Percentiles rank a stretch among this genome's conserved stretches.
Conservation (phyloP, 2,329 filamentous ascomycete species). For the Alternaria sp. region DNA sequence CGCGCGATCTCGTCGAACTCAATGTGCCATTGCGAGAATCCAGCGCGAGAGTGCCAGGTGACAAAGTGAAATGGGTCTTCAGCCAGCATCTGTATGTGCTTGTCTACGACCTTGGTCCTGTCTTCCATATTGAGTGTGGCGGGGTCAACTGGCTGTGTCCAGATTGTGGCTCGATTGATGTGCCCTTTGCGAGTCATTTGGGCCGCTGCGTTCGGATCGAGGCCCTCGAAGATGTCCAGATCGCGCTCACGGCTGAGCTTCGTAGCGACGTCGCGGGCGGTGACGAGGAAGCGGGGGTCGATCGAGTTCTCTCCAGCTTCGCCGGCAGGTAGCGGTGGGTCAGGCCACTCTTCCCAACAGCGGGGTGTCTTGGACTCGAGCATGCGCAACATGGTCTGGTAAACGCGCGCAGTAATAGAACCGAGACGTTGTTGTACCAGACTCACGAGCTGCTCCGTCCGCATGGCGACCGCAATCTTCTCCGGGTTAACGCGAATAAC, state of each 20-base stretch:
- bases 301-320: constrained; percentile 40
- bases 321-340: constrained; percentile 26
- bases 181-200: constrained; percentile 31
- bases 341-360: constrained; percentile 65
- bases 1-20: constrained; percentile 78
- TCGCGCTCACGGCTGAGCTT: constrained; percentile 46
- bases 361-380: constrained; percentile 72
- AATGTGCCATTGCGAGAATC: constrained; percentile 79
- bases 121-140: constrained; percentile 30
- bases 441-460: constrained; percentile 77
- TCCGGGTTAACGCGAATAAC: constrained; percentile 83
- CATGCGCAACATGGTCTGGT: constrained; percentile 72
- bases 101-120: constrained; percentile 59
- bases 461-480: constrained; percentile 81
- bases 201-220: constrained; percentile 40
- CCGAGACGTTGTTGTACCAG: constrained; percentile 75
- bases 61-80: constrained; percentile 72
- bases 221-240: constrained; percentile 49
- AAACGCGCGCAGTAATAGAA: constrained; percentile 76
- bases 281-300: constrained; percentile 46
- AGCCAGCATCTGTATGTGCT: constrained; percentile 74
- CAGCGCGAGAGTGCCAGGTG: constrained; percentile 67
- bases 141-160: constrained; percentile 36
- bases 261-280: constrained; percentile 51
- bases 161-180: constrained; percentile 26